phyloP scores from a whole-genome alignment of 2,329 filamentous ascomycete species.

The Talaromyces sp. region DNA sequence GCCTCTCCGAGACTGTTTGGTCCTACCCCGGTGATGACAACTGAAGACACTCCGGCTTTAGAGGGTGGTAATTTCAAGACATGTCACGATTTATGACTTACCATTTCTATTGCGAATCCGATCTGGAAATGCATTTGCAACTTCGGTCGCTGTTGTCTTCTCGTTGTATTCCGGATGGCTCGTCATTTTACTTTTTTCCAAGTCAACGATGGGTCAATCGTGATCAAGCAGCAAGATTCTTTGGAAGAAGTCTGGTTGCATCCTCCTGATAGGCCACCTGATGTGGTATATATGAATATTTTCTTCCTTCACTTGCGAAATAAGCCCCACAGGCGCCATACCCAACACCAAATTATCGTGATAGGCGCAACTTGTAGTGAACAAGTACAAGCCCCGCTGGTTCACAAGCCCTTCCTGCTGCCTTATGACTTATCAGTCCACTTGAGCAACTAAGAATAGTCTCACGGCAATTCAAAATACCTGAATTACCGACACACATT shows the following conservation, averaged over 20 bases:
- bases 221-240: not conserved
- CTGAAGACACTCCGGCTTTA: slow-evolving; percentile 21
- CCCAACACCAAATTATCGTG: not conserved
- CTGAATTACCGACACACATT: not conserved
- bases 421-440: not conserved
- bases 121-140: slow-evolving; percentile 25
- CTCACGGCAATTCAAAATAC: not conserved
- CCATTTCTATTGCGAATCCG: slow-evolving; percentile 21
- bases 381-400: not conserved
- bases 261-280: not conserved
- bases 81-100: not conserved
- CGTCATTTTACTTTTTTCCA: slow-evolving; percentile 24
- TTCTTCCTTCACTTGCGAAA: not conserved
- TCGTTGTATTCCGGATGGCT: slow-evolving; percentile 37
- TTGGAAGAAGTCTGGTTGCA: not conserved
- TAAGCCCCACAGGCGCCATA: not conserved
- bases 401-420: not conserved
- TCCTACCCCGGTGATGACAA: slow-evolving; percentile 42
- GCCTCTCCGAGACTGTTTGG: slow-evolving; percentile 35
- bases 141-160: slow-evolving; percentile 37
- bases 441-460: not conserved
- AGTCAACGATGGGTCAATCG: not conserved
- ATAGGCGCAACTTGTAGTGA: not conserved
- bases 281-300: not conserved
- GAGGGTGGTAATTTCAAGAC: not conserved